Conservation (phyloP, 179 eudicot species). For the Spergularia azorica region DNA sequence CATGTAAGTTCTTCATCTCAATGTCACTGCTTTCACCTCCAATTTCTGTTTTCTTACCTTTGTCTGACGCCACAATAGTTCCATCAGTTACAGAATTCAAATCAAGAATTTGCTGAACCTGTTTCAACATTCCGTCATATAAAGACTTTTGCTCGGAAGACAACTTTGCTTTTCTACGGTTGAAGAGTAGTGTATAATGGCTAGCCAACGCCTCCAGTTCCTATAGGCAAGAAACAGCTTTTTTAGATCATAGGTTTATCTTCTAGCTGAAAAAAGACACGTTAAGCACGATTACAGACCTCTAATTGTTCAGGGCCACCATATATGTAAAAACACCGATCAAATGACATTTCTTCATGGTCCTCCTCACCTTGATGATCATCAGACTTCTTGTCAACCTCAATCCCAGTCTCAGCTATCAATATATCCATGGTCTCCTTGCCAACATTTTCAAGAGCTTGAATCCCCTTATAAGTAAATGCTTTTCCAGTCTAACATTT, state of each 20-base stretch:
- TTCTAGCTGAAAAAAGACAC: neutral
- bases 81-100: constrained; percentile 61
- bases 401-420: constrained; percentile 83
- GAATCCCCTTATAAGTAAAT: constrained; percentile 84
- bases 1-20: constrained; percentile 79
- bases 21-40: constrained; percentile 46
- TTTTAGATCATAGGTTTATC: neutral
- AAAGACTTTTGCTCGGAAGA: constrained; percentile 71
- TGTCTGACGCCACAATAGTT: constrained; percentile 46
- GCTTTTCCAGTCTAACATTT: constrained; percentile 81
- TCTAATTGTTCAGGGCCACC: constrained; percentile 99
- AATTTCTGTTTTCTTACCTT: constrained; percentile 83
- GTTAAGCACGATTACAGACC: constrained; percentile 41
- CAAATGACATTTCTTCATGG: constrained; percentile 90
- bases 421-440: constrained; percentile 96
- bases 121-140: constrained; percentile 80
- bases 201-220: constrained; percentile 92
- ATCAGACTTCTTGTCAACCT: constrained; percentile 55
- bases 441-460: constrained; percentile 93
- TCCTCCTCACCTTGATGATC: constrained; percentile 54
- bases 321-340: constrained; percentile 94
- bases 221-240: constrained; percentile 39
- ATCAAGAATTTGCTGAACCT: constrained; percentile 83
- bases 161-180: constrained; percentile 80
- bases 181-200: constrained; percentile 80